Conservation (phyloP, 345 rosid genomes). For the Gossypium anomalum region DNA sequence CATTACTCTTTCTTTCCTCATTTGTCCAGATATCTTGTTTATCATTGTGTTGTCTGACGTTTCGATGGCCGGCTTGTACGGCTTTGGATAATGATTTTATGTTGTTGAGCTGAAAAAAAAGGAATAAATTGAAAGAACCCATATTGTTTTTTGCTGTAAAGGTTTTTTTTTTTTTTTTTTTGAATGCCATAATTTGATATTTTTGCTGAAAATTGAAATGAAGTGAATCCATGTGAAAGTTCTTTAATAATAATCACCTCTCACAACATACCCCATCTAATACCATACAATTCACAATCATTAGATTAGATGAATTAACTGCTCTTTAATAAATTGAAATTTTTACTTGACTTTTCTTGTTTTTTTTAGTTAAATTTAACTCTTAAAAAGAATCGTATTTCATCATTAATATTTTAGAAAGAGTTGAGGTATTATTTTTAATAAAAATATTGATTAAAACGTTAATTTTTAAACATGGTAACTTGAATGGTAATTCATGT, state of each 20-base stretch:
- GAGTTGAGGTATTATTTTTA: no score
- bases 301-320: not conserved
- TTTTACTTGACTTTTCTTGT: no score
- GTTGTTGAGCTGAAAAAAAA: not conserved
- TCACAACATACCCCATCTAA: not conserved
- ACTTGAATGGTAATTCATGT: no score
- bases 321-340: no score
- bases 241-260: not conserved
- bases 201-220: not conserved
- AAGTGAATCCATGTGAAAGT: not conserved
- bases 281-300: not conserved
- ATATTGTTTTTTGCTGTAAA: not conserved
- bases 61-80: not conserved
- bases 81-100: not conserved
- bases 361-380: no score
- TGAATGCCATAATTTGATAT: not conserved
- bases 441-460: no score
- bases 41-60: not conserved
- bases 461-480: no score
- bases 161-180: not conserved
- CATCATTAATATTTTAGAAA: no score
- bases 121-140: not conserved
- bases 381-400: no score
- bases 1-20: not conserved
- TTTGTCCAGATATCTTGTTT: not conserved